These are phyloP conservation scores for Botrytis aclada DNA, from an alignment of 2,329 filamentous ascomycete species.

Conservation along the genomic window DNA sequence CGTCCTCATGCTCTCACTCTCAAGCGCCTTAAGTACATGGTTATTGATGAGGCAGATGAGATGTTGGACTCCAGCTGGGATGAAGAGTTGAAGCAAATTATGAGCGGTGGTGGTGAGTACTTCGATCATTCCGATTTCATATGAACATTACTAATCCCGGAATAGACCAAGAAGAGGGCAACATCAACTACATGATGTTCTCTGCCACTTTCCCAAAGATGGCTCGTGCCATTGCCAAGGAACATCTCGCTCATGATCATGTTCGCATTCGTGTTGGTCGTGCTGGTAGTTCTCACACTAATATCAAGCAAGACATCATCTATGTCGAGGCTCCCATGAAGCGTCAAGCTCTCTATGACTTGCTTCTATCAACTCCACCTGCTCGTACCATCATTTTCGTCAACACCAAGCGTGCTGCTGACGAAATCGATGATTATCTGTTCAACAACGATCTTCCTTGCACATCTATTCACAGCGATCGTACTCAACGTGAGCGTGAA, in stretches of 20 bases:
- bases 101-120: constrained; percentile 73
- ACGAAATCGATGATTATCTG: constrained; percentile 82
- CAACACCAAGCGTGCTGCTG: constrained; percentile 74
- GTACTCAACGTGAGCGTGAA: constrained; percentile 87
- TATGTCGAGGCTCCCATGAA: constrained; percentile 65
- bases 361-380: constrained; percentile 68
- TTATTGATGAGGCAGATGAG: constrained; percentile 95
- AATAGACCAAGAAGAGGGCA: constrained; percentile 70
- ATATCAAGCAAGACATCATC: constrained; percentile 77
- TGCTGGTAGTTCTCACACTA: constrained; percentile 75
- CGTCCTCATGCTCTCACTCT: constrained; percentile 67
- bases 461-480: constrained; percentile 83
- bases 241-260: constrained; percentile 70
- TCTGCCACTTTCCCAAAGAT: constrained; percentile 89
- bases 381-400: constrained; percentile 86
- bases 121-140: neutral
- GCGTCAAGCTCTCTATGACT: constrained; percentile 65
- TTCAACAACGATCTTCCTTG: constrained; percentile 77
- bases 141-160: constrained; percentile 24
- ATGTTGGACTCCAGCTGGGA: constrained; percentile 80
- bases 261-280: constrained; percentile 84
- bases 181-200: constrained; percentile 75
- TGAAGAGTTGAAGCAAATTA: constrained; percentile 69
- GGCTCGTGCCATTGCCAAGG: constrained; percentile 71
- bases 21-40: constrained; percentile 70